Evolutionary conservation across 495 filamentous ascomycete species (phyloP).

Genomic region (Chaetomium fimeti): DNA sequence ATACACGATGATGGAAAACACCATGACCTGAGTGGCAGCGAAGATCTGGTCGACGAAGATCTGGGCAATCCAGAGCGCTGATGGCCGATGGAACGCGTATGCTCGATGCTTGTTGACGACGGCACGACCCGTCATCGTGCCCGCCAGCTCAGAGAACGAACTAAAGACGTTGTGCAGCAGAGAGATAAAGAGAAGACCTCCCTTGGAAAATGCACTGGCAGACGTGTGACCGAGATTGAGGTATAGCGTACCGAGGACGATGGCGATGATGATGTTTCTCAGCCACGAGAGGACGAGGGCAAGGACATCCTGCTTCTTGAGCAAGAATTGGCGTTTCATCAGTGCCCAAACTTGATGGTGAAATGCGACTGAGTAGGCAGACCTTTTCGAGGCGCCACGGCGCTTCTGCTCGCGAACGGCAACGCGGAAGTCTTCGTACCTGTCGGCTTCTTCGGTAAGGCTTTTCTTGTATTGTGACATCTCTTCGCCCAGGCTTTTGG

Average conservation of each 20-base stretch:
- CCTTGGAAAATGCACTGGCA: slow-evolving; percentile 71
- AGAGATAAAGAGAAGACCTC: slow-evolving; percentile 72
- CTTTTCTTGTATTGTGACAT: slow-evolving; percentile 64
- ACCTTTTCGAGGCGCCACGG: slow-evolving; percentile 61
- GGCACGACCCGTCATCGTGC: slow-evolving; percentile 68
- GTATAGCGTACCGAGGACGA: slow-evolving; percentile 77
- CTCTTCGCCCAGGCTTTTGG: slow-evolving; percentile 57
- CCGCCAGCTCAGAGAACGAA: slow-evolving; percentile 69
- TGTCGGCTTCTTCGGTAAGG: slow-evolving; percentile 60
- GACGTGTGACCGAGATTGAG: slow-evolving; percentile 64
- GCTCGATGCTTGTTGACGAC: slow-evolving; percentile 78
- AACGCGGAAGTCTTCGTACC: slow-evolving; percentile 71
- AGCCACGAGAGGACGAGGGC: slow-evolving; percentile 72
- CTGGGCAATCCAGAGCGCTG: slow-evolving; percentile 75
- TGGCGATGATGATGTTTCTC: slow-evolving; percentile 70
- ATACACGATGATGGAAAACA: slow-evolving; percentile 76
- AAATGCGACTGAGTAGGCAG: slow-evolving; percentile 79
- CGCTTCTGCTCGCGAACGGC: slow-evolving; percentile 77
- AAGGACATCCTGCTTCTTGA: slow-evolving; percentile 84
- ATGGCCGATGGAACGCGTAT: slow-evolving; percentile 76
- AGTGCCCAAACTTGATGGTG: slow-evolving; percentile 77
- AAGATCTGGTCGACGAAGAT: slow-evolving; percentile 77
- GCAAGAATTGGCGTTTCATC: slow-evolving; percentile 76
- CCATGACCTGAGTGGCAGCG: slow-evolving; percentile 61
- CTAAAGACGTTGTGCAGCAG: slow-evolving; percentile 80